A percentile compares a stretch with the other conserved stretches of the same genome.
These are phyloP conservation scores for Leishmania aethiopica DNA, from an alignment of 208 protist genomes.

Conservation along the genomic window DNA sequence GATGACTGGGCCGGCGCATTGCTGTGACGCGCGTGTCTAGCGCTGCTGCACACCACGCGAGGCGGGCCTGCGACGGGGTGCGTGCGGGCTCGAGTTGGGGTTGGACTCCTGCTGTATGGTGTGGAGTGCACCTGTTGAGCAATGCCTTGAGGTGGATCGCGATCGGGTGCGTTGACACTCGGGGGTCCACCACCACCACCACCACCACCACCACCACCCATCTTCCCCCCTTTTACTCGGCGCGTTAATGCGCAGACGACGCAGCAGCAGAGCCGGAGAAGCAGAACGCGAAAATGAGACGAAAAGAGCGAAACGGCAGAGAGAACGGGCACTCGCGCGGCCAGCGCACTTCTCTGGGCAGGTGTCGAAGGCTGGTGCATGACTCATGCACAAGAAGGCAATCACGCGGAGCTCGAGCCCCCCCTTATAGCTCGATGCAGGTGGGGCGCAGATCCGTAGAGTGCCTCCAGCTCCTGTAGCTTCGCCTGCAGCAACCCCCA, in stretches of 20 bases:
- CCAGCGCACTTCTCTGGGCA: neutral
- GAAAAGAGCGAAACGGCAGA: neutral
- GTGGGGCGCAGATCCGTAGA: neutral
- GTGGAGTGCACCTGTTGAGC: neutral
- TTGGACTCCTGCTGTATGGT: too few species aligned
- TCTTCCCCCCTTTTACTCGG: neutral
- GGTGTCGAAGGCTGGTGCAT: neutral
- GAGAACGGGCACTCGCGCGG: neutral
- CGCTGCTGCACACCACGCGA: too few species aligned
- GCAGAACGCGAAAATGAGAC: neutral
- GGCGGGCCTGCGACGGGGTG: too few species aligned
- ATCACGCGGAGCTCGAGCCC: neutral
- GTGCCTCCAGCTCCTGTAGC: conserved; percentile 27
- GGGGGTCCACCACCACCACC: too few species aligned
- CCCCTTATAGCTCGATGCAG: neutral
- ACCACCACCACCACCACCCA: too few species aligned
- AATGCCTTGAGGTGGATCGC: neutral
- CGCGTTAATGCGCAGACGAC: neutral
- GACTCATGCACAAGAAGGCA: neutral
- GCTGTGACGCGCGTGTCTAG: too few species aligned
- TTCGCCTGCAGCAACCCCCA: conserved; percentile 49
- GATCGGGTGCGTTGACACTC: neutral
- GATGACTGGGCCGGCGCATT: too few species aligned
- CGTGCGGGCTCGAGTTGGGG: too few species aligned
- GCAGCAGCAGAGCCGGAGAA: neutral